Percentiles rank a stretch among this genome's conserved stretches.
These are phyloP conservation scores for Collybia nuda DNA, from an alignment of 768 basidiomycete genomes.

Conservation along the genomic window DNA sequence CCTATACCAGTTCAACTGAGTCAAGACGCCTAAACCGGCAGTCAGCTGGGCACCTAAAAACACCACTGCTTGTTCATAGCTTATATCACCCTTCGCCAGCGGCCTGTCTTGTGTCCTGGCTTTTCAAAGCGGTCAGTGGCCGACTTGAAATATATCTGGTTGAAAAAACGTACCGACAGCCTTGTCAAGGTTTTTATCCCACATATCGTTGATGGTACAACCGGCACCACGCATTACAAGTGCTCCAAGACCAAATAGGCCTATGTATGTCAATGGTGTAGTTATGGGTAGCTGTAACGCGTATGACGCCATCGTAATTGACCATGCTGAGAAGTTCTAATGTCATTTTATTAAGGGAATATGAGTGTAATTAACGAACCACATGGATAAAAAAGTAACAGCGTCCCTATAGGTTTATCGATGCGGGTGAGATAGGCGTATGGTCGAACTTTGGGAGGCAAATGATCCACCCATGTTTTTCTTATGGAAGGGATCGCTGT, in stretches of 20 bases:
- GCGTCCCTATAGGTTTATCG: slow-evolving; percentile 95
- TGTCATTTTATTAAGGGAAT: neutral
- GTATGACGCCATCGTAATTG: slow-evolving; percentile 95
- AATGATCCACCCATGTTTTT: slow-evolving; percentile 64
- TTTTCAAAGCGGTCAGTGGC: slow-evolving; percentile 23
- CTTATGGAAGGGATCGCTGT: neutral
- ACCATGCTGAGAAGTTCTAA: slow-evolving; percentile 74
- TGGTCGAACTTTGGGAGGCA: slow-evolving; percentile 62
- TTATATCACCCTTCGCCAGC: slow-evolving; percentile 81
- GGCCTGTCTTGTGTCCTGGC: slow-evolving; percentile 88
- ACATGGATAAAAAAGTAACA: slow-evolving; percentile 92
- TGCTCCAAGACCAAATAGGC: slow-evolving; percentile 87
- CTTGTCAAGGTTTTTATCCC: slow-evolving; percentile 91
- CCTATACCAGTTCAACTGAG: slow-evolving; percentile 97
- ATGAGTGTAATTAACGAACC: slow-evolving; percentile 47
- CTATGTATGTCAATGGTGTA: slow-evolving; percentile 71
- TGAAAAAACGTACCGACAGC: slow-evolving; percentile 69
- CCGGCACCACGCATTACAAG: slow-evolving; percentile 97
- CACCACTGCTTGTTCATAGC: slow-evolving; percentile 66
- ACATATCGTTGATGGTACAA: slow-evolving; percentile 99
- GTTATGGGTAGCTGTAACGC: slow-evolving; percentile 66
- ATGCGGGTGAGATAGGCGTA: slow-evolving; percentile 86
- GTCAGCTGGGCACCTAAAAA: slow-evolving; percentile 85
- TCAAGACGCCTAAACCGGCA: slow-evolving; percentile 79
- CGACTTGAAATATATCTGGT: neutral